Evolutionary conservation across 495 filamentous ascomycete species (phyloP).

Genomic region (Aspergillus cavernicola): DNA sequence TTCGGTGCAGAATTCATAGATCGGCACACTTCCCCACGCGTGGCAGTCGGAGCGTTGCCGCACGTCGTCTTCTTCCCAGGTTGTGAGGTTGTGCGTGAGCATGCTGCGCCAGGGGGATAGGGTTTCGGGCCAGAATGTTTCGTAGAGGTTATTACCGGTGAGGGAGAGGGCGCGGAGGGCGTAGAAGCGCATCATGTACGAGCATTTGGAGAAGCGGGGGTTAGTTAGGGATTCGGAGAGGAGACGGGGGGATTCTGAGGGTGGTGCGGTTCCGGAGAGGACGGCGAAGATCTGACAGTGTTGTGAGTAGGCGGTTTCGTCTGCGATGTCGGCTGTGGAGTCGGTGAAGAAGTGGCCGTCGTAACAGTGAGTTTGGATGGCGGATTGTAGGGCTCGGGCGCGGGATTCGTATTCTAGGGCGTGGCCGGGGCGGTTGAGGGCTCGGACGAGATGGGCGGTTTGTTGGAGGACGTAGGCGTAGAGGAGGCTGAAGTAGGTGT

Average conservation of each 20-base stretch:
- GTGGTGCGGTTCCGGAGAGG: constrained; percentile 24
- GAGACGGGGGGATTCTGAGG: constrained; percentile 12
- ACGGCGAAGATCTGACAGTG: constrained; percentile 38
- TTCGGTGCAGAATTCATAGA: constrained; percentile 39
- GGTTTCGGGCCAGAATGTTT: constrained; percentile 24
- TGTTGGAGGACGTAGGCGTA: constrained; percentile 32
- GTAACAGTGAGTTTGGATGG: constrained; percentile 31
- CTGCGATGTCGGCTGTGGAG: constrained; percentile 25
- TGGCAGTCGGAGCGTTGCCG: constrained; percentile 39
- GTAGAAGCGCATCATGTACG: constrained; percentile 41
- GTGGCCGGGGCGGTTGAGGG: constrained; percentile 23
- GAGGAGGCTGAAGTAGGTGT: constrained; percentile 37
- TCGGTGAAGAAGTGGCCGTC: constrained; percentile 33
- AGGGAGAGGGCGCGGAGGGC: constrained; percentile 29
- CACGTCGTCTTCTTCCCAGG: constrained; percentile 41
- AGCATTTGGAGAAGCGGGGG: constrained; percentile 30
- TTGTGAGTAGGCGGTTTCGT: constrained; percentile 26
- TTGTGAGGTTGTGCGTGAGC: constrained; percentile 34
- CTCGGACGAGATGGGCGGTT: constrained; percentile 24
- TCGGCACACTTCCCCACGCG: constrained; percentile 40
- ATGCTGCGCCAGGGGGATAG: constrained; percentile 32
- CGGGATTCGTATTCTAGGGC: constrained; percentile 33
- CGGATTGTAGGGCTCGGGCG: constrained; percentile 15
- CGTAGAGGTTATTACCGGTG: constrained; percentile 24
- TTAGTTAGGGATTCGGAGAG: constrained; percentile 21